A percentile compares a stretch with the other conserved stretches of the same genome.
Evolutionary conservation across 2,329 filamentous ascomycete genomes (phyloP).

Genomic region (Fonsecaea pugnacius): DNA sequence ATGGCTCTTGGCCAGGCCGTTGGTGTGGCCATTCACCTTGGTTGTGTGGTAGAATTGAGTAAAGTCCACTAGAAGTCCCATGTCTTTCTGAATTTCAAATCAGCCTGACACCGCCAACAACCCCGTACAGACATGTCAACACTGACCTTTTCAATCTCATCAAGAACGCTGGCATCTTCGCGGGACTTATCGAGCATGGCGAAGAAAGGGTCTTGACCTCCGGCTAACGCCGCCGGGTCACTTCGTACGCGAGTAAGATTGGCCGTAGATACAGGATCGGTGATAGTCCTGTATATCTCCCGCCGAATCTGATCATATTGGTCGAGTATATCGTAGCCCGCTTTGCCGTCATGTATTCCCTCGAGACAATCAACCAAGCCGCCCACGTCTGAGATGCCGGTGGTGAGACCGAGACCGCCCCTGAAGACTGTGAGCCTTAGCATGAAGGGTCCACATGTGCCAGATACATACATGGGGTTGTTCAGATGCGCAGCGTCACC

Average conservation of each 20-base stretch:
- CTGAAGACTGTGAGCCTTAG: neutral
- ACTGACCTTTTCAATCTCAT: neutral
- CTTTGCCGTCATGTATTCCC: slow-evolving; percentile 46
- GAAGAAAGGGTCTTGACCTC: slow-evolving; percentile 44
- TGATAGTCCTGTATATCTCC: slow-evolving; percentile 45
- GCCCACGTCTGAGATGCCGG: slow-evolving; percentile 66
- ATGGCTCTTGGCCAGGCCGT: neutral
- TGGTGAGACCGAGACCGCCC: slow-evolving; percentile 66
- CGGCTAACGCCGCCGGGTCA: slow-evolving; percentile 42
- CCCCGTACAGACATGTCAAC: neutral
- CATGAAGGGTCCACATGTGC: neutral
- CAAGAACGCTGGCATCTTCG: neutral
- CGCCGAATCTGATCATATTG: slow-evolving; percentile 48
- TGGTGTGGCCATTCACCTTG: neutral
- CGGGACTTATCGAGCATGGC: neutral
- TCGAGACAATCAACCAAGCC: slow-evolving; percentile 64
- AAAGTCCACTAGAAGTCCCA: neutral
- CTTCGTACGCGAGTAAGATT: slow-evolving; percentile 46
- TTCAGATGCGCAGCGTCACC: slow-evolving; percentile 63
- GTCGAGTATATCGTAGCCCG: slow-evolving; percentile 49
- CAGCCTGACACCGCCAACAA: neutral
- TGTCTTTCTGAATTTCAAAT: neutral
- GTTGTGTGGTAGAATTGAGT: neutral
- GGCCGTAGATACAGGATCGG: slow-evolving; percentile 47
- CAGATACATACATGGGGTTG: slow-evolving; percentile 21